Percentiles rank a stretch among this genome's conserved stretches.
Conservation (phyloP, 768 basidiomycete species). For the Tulasnella sp. region DNA sequence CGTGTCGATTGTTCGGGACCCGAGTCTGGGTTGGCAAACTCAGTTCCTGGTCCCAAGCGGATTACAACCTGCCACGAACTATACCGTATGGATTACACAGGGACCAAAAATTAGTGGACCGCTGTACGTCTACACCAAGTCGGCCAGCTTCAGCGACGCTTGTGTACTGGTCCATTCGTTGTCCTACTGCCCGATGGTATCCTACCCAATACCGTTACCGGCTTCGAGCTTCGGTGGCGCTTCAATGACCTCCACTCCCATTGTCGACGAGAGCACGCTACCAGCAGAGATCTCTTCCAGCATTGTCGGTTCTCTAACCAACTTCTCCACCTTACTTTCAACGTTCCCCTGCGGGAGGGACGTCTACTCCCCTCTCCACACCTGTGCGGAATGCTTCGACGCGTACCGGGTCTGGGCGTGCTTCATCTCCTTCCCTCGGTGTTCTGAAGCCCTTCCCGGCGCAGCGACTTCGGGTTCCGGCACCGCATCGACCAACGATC, state of each 20-base stretch:
- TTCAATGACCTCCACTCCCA: slow-evolving; percentile 34
- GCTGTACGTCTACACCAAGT: slow-evolving; percentile 65
- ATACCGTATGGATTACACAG: slow-evolving; percentile 54
- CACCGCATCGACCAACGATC: slow-evolving; percentile 15
- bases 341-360: slow-evolving; percentile 74
- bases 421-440: slow-evolving; percentile 59
- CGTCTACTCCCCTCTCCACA: slow-evolving; percentile 63
- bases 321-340: slow-evolving; percentile 61
- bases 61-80: slow-evolving; percentile 57
- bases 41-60: slow-evolving; percentile 52
- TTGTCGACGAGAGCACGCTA: slow-evolving; percentile 24
- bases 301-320: slow-evolving; percentile 48
- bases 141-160: slow-evolving; percentile 46
- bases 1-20: slow-evolving; percentile 43
- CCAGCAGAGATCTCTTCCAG: slow-evolving; percentile 38
- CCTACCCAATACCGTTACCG: slow-evolving; percentile 60
- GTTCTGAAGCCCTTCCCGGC: slow-evolving; percentile 36
- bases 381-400: slow-evolving; percentile 61
- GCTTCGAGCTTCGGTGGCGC: slow-evolving; percentile 32
- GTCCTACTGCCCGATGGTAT: slow-evolving; percentile 59
- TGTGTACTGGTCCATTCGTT: slow-evolving; percentile 62
- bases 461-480: not conserved
- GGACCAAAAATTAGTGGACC: slow-evolving; percentile 51
- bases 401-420: slow-evolving; percentile 75
- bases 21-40: slow-evolving; percentile 44